Conservation (phyloP, 2,329 filamentous ascomycete genomes). For the Periconia digitata region DNA sequence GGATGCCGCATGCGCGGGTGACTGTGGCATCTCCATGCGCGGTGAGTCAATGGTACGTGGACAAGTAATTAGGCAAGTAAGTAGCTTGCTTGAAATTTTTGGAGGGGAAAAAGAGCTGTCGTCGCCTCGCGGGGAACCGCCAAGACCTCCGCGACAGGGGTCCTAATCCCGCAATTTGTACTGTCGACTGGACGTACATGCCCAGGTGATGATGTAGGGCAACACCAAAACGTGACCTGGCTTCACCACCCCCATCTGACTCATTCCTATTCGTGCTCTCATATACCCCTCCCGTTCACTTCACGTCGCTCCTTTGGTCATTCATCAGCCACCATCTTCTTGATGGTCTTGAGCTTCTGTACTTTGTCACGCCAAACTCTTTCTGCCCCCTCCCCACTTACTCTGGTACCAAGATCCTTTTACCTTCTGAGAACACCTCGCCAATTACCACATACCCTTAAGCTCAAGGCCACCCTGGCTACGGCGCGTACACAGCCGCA, state of each 20-base stretch:
- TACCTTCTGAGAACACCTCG: slow-evolving; percentile 16
- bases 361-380: slow-evolving; percentile 30
- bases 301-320: slow-evolving; percentile 19
- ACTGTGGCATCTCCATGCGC: no score
- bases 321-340: slow-evolving; percentile 16
- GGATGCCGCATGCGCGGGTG: slow-evolving; percentile 21
- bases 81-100: slow-evolving; percentile 24
- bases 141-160: slow-evolving; percentile 26
- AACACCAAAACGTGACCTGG: slow-evolving; percentile 24
- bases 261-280: slow-evolving; percentile 14
- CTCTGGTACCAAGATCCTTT: slow-evolving; percentile 14
- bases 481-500: slow-evolving; percentile 42
- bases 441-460: slow-evolving; percentile 12
- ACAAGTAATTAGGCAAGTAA: no score
- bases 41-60: no score
- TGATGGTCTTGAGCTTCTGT: slow-evolving; percentile 35
- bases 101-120: slow-evolving; percentile 9
- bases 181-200: slow-evolving; percentile 7
- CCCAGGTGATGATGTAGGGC: not conserved
- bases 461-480: slow-evolving; percentile 33
- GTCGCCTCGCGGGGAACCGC: slow-evolving; percentile 17
- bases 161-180: slow-evolving; percentile 7
- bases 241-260: slow-evolving; percentile 19
- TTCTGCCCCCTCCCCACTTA: slow-evolving; percentile 24
- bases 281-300: slow-evolving; percentile 15